Evolutionary conservation across 768 basidiomycete genomes (phyloP), one percentile per base, ranked within the genome.

Genomic region (Scleroderma bovista): DNA sequence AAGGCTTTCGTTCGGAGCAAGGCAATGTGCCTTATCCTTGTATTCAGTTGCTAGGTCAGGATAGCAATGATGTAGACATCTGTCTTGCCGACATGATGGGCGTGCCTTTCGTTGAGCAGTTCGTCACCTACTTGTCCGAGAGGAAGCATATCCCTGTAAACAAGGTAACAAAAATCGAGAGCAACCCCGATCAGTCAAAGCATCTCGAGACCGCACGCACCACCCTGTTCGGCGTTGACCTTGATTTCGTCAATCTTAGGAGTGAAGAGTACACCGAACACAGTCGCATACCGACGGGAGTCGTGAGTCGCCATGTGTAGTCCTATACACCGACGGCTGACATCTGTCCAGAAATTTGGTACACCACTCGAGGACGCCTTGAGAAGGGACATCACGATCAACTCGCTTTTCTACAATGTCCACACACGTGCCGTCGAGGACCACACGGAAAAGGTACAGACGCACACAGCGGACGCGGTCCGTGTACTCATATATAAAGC

Each of bases 141-240:
- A 54, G 37, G 31, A 62, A 65, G 22, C 45, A 56, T 46, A 20
- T 60, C 12, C 31, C 79, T 1, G 59, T 71, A 2, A 64, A 68
- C 15, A 79, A 80, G 59, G 79, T 95, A 44, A 79, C 86, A 19
- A 91, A 84, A 63, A 89, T 99, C 51, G 90, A 89, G 51, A 83
- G 84, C 52, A 98, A 98, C 62, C 95, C 96, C 0, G 93, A 93
- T 37, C 95, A 98, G 70, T 94, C 91, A 29, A 99, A 99, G 64
- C 96, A 99, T 69, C 77, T 99, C 26, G 95, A 98, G 69, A 97
- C 96, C 1, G 94, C 94, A 2, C 85, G 85, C 37, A 84, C 92
- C 34, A 82, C 79, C 38, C 70, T 98, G 31, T 73, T 90, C 47
- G 93, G 79, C 2, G 69, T 88, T 41, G 90, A 93, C 51, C 73